Evolutionary conservation across 805 yeast species (phyloP), one percentile per base, ranked within the genome.

Genomic region (Pichia pseudocactophila): DNA sequence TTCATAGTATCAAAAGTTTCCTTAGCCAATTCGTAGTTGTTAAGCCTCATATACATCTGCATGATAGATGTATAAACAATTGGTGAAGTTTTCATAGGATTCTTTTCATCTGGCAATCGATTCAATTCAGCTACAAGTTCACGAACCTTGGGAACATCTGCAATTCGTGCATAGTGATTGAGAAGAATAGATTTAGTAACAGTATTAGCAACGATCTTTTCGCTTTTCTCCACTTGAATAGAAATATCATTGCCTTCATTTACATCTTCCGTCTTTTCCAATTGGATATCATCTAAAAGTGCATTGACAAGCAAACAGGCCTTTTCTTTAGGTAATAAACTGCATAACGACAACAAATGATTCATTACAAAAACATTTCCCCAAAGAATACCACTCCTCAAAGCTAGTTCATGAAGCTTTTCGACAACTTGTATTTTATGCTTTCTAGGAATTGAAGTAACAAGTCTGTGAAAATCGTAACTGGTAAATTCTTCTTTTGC

Each of bases 1-100:
- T 87, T 90, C 88, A 92, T 78, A 47, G 86, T 76, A 50, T 82
- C 87, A 61, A 92, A 92, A 2, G 84, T 66, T 36, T 78, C 78
- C 43, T 74, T 72, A 0, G 95, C 95, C 47, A 81, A 78, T 15
- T 66, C 58, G 46, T 69, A 75, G 42, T 74, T 73, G 44, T 56
- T 64, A 40, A 69, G 54, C 41, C 74, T 68, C 7, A 78, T 76
- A 53, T 82, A 76, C 19, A 84, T 68, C 46, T 80, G 78, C 34
- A 85, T 54, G 7, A 82, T 68, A 33, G 76, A 74, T 3, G 81
- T 70, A 49, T 77, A 78, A 1, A 79, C 63, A 4, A 58, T 54
- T 4, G 65, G 51, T 1, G 49, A 39, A 13, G 38, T 41, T 19
- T 34, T 43, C 40, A 48, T 37, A 25, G 51, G 51, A 37, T 48